Conservation (phyloP, 139 green algal species). For the Micractinium conductrix region DNA sequence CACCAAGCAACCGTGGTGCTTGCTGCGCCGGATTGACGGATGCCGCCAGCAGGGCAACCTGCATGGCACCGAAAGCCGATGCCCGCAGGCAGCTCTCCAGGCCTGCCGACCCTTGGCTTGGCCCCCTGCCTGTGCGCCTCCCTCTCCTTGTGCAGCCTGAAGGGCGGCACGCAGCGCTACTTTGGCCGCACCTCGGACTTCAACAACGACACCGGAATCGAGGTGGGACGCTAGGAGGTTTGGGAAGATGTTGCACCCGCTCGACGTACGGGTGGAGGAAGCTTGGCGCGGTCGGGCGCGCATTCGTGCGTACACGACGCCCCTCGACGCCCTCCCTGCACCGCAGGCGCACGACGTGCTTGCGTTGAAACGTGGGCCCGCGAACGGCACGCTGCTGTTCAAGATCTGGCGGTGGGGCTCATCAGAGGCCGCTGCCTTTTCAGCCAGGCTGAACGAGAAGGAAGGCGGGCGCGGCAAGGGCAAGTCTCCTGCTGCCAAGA, state of each 20-base stretch:
- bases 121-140: not conserved
- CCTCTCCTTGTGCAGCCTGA: slow-evolving; percentile 1
- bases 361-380: not conserved
- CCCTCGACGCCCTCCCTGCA: not conserved
- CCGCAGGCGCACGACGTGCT: slow-evolving; percentile 26
- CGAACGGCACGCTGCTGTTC: not conserved
- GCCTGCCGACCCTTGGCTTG: not conserved
- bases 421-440: slow-evolving; percentile 6
- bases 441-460: not conserved
- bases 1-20: not conserved
- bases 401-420: slow-evolving; percentile 15
- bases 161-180: slow-evolving; percentile 9
- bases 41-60: not conserved
- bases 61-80: not conserved
- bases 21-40: not conserved
- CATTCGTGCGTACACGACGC: not conserved
- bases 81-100: not conserved
- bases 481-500: too few relatives aligned
- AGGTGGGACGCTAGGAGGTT: not conserved
- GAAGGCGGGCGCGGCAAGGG: not conserved
- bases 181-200: not conserved
- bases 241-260: too few relatives aligned
- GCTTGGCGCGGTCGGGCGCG: not conserved
- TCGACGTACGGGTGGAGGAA: too few relatives aligned
- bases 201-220: not conserved